Percentiles rank a stretch among this genome's conserved stretches.
These are phyloP conservation scores for Coccomyxa sp. DNA, from an alignment of 139 green algal species.

Conservation along the genomic window DNA sequence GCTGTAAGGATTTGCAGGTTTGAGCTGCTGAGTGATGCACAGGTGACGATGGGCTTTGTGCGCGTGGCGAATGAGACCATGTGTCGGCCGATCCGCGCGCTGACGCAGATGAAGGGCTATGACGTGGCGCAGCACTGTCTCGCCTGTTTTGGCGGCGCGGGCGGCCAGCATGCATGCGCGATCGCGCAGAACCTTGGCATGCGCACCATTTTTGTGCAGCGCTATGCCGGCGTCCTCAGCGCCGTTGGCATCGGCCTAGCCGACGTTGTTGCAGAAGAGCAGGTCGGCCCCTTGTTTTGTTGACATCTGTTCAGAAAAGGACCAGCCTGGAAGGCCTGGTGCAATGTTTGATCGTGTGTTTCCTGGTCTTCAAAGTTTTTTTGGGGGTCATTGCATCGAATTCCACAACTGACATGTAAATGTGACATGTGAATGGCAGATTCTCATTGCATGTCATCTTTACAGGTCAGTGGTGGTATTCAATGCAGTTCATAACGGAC, in stretches of 20 bases:
- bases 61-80: conserved; percentile 96
- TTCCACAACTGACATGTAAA: too few species aligned
- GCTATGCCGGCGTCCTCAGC: conserved; percentile 82
- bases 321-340: background rate
- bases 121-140: conserved; percentile 85
- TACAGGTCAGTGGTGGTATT: background rate
- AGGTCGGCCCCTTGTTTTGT: conserved; percentile 31
- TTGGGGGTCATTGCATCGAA: too few species aligned
- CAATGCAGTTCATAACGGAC: background rate
- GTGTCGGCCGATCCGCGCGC: conserved; percentile 89
- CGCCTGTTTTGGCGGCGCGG: conserved; percentile 93
- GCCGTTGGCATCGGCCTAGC: conserved; percentile 94
- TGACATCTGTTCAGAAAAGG: background rate
- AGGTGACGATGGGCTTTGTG: conserved; percentile 86
- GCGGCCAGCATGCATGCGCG: conserved; percentile 93
- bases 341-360: background rate
- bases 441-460: too few species aligned
- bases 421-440: too few species aligned
- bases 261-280: conserved; percentile 86
- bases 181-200: conserved; percentile 89
- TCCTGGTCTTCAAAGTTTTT: too few species aligned
- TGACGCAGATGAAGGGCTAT: conserved; percentile 90
- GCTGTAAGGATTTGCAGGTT: too few species aligned
- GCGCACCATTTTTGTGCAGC: conserved; percentile 90
- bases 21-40: background rate